These are phyloP conservation scores for Nigrospora sphaerica DNA, from an alignment of 2,329 filamentous ascomycete species.

Conservation along the genomic window DNA sequence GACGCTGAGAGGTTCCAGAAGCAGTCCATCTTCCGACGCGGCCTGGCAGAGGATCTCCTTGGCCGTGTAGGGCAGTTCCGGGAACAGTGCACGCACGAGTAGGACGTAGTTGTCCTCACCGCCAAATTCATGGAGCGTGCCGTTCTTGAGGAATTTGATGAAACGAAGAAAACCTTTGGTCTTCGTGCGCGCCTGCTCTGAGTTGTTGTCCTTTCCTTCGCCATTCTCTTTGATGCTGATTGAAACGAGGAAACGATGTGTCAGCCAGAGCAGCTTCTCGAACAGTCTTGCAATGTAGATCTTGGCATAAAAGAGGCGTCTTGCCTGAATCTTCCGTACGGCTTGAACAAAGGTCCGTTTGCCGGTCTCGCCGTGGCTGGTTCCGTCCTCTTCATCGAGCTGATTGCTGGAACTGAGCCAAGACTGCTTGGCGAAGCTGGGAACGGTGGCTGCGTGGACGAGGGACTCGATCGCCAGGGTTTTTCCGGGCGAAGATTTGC, in stretches of 20 bases:
- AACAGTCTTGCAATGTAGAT: neutral
- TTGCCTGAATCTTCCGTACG: too few species aligned
- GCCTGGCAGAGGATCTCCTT: too few species aligned
- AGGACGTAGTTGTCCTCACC: neutral
- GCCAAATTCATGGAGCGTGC: neutral
- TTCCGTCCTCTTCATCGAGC: too few species aligned
- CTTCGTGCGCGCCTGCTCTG: neutral
- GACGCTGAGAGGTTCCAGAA: too few species aligned
- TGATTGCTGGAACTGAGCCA: neutral
- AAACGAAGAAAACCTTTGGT: neutral
- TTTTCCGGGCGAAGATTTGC: neutral
- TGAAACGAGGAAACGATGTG: neutral
- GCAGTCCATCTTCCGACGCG: too few species aligned
- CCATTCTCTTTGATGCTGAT: neutral
- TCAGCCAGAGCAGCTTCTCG: slow-evolving; percentile 3
- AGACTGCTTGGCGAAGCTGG: neutral
- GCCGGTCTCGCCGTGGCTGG: too few species aligned
- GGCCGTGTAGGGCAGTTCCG: neutral
- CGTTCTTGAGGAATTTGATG: neutral
- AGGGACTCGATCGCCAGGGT: slow-evolving; percentile 3
- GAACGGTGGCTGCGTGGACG: slow-evolving; percentile 8
- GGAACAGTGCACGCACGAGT: neutral
- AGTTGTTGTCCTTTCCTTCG: neutral
- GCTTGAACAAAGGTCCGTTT: too few species aligned
- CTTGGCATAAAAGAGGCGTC: neutral